phyloP scores from a whole-genome alignment of 164 flowering plant species.

The Aristolochia californica region DNA sequence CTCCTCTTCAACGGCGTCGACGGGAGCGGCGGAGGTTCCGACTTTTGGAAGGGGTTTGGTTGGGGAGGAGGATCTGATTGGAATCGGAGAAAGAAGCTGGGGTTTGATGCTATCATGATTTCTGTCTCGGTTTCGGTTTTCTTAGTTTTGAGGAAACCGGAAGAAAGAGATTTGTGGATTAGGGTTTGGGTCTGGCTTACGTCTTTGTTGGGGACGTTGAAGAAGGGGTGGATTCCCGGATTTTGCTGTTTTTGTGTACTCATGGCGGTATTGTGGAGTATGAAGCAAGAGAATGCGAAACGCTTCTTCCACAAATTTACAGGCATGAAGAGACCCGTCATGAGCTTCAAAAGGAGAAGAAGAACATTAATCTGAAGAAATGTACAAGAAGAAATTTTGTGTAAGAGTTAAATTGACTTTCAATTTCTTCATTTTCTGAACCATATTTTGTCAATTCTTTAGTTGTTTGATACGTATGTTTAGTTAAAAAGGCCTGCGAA shows the following conservation, averaged over 20 bases:
- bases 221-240: not conserved
- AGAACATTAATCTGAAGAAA: not conserved
- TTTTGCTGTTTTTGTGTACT: not conserved
- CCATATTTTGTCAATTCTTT: not conserved
- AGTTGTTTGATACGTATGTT: not conserved
- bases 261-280: not conserved
- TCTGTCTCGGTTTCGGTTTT: not conserved
- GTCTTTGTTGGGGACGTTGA: not conserved
- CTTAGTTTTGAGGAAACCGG: slow-evolving; percentile 3
- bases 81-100: not conserved
- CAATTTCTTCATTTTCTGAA: no score
- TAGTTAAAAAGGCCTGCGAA: no score
- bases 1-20: slow-evolving; percentile 1
- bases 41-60: slow-evolving; percentile 4
- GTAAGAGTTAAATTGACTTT: no score
- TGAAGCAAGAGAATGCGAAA: no score
- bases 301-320: not conserved
- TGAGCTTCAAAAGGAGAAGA: not conserved
- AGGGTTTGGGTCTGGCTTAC: not conserved
- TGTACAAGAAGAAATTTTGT: not conserved
- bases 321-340: not conserved
- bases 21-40: not conserved
- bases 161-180: slow-evolving; percentile 1
- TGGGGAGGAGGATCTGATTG: slow-evolving; percentile 1
- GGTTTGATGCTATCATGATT: not conserved